A percentile compares a stretch with the other conserved stretches of the same genome.
Evolutionary conservation across 371 early-diverging fungal genomes (phyloP).

Genomic region (Mucor velutinosus): DNA sequence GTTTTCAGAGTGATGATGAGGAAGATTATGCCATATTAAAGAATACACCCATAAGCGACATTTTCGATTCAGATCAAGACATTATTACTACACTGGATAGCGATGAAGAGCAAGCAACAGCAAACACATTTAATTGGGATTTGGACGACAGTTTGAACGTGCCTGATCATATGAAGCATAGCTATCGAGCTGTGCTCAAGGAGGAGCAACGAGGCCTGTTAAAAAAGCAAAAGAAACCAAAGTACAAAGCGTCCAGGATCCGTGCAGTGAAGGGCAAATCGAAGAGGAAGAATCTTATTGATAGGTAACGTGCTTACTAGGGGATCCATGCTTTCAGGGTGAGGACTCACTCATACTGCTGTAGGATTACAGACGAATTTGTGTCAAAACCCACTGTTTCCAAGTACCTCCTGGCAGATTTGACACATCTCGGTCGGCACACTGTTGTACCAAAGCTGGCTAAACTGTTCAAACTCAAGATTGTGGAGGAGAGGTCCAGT

Average conservation of each 20-base stretch:
- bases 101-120: background rate
- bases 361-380: constrained; percentile 16
- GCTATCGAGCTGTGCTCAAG: background rate
- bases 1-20: background rate
- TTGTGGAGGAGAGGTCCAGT: background rate
- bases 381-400: background rate
- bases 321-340: background rate
- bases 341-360: background rate
- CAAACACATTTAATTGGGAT: background rate
- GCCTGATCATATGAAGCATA: constrained; percentile 10
- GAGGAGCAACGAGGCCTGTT: constrained; percentile 4
- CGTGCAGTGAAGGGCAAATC: background rate
- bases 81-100: background rate
- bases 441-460: constrained; percentile 20
- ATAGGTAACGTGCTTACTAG: background rate
- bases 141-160: background rate
- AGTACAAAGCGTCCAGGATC: background rate
- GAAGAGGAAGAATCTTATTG: constrained; percentile 5
- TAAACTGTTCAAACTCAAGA: constrained; percentile 18
- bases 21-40: constrained; percentile 2
- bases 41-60: background rate
- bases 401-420: constrained; percentile 3
- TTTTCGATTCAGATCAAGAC: constrained; percentile 8
- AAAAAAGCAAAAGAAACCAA: constrained; percentile 5
- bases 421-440: constrained; percentile 16